phyloP scores from a whole-genome alignment of 2,329 filamentous ascomycete genomes.

The Penicillium sp. region DNA sequence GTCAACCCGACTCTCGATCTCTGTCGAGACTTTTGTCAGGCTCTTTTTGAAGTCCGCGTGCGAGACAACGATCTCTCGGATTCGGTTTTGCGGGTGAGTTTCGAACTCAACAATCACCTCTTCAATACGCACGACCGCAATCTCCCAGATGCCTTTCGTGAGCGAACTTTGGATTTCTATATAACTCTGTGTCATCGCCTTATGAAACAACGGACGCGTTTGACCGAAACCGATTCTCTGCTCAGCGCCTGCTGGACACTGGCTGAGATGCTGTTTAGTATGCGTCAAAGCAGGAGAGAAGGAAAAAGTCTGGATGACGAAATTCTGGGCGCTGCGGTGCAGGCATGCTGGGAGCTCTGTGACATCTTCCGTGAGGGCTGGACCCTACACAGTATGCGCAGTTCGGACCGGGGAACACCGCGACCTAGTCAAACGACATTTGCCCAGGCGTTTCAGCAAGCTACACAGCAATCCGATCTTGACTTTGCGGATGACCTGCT shows the following conservation, averaged over 20 bases:
- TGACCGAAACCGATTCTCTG: slow-evolving; percentile 76
- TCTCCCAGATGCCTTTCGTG: slow-evolving; percentile 78
- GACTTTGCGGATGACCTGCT: slow-evolving; percentile 25
- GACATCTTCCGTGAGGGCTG: slow-evolving; percentile 90
- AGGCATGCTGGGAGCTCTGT: slow-evolving; percentile 91
- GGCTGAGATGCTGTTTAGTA: slow-evolving; percentile 86
- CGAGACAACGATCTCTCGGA: slow-evolving; percentile 74
- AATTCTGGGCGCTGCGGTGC: slow-evolving; percentile 76
- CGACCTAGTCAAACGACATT: slow-evolving; percentile 74
- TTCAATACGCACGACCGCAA: slow-evolving; percentile 86
- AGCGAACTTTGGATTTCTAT: slow-evolving; percentile 89
- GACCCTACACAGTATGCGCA: slow-evolving; percentile 67
- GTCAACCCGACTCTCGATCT: slow-evolving; percentile 74
- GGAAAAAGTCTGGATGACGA: slow-evolving; percentile 72
- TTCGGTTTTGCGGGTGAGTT: slow-evolving; percentile 84
- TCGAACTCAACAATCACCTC: slow-evolving; percentile 90
- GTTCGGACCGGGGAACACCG: slow-evolving; percentile 73
- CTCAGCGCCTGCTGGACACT: slow-evolving; percentile 83
- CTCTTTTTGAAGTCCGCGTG: slow-evolving; percentile 78
- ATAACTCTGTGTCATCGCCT: slow-evolving; percentile 86
- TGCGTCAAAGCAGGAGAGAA: slow-evolving; percentile 75
- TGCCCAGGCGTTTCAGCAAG: slow-evolving; percentile 52
- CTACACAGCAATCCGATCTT: slow-evolving; percentile 41
- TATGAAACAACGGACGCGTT: slow-evolving; percentile 85
- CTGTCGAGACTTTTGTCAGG: slow-evolving; percentile 86